A percentile compares a stretch with the other conserved stretches of the same genome.
phyloP scores from a whole-genome alignment of 345 rosid genomes.

The Hibiscus tridactylites region DNA sequence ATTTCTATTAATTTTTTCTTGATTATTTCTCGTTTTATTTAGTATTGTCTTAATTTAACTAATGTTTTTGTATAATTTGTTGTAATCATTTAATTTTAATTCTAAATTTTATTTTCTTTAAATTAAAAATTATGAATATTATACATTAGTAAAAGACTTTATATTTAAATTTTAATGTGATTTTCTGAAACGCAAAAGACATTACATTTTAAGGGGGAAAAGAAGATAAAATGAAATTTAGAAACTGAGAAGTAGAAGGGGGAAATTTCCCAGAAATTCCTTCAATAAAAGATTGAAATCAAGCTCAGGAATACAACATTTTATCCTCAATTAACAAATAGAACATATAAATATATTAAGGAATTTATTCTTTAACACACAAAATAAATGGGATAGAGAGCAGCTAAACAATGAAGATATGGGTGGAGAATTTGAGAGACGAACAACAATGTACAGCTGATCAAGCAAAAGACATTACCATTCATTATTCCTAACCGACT shows the following conservation, averaged over 20 bases:
- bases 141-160: no score
- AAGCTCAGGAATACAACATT: constrained; percentile 3
- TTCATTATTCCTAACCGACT: background rate
- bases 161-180: no score
- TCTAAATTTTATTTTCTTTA: no score
- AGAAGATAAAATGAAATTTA: background rate
- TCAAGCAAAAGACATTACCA: background rate
- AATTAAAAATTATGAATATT: no score
- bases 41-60: no score
- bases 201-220: background rate
- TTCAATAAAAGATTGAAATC: background rate
- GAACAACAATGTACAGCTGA: constrained; percentile 12
- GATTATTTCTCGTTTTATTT: no score
- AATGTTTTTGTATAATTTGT: no score
- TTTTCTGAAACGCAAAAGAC: no score
- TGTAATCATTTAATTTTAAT: no score
- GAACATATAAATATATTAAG: background rate
- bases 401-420: constrained; percentile 8
- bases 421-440: background rate
- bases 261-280: background rate
- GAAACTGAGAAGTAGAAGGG: background rate
- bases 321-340: background rate
- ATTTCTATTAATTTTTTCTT: no score
- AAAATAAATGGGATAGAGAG: background rate
- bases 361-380: constrained; percentile 10